phyloP scores from a whole-genome alignment of 2,329 filamentous ascomycete species.

The Ascochyta viciae-villosae region DNA sequence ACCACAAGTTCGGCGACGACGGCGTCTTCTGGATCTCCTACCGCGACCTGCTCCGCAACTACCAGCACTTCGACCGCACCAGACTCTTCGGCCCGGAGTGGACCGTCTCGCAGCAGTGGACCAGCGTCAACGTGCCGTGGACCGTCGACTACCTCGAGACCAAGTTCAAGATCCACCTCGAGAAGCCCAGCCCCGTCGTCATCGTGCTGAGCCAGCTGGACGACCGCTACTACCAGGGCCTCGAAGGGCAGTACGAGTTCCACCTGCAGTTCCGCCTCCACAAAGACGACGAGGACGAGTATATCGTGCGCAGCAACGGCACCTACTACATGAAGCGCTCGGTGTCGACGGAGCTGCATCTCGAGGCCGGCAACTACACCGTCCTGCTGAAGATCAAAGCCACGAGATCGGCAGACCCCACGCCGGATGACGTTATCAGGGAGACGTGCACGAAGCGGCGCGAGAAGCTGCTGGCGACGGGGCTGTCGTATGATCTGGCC shows the following conservation, averaged over 20 bases:
- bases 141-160: slow-evolving; percentile 67
- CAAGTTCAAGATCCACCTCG: slow-evolving; percentile 64
- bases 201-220: slow-evolving; percentile 68
- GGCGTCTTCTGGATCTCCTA: slow-evolving; percentile 71
- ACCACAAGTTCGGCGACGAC: slow-evolving; percentile 78
- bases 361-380: slow-evolving; percentile 77
- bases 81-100: slow-evolving; percentile 67
- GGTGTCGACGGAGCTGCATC: slow-evolving; percentile 76
- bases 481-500: slow-evolving; percentile 73
- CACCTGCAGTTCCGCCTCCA: slow-evolving; percentile 66
- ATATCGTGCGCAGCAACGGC: slow-evolving; percentile 63
- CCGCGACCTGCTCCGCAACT: slow-evolving; percentile 64
- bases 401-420: slow-evolving; percentile 59
- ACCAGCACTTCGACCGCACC: slow-evolving; percentile 67
- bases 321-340: slow-evolving; percentile 72
- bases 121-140: slow-evolving; percentile 66
- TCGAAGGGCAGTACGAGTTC: slow-evolving; percentile 65
- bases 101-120: slow-evolving; percentile 68
- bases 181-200: slow-evolving; percentile 60
- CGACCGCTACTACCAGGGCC: slow-evolving; percentile 65
- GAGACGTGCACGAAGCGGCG: slow-evolving; percentile 67
- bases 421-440: slow-evolving; percentile 73
- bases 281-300: slow-evolving; percentile 66
- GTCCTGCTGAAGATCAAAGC: slow-evolving; percentile 79
- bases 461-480: slow-evolving; percentile 77